Percentiles rank a stretch among this genome's conserved stretches.
Evolutionary conservation across 2,329 filamentous ascomycete species (phyloP).

Genomic region (Monosporascus sp.): DNA sequence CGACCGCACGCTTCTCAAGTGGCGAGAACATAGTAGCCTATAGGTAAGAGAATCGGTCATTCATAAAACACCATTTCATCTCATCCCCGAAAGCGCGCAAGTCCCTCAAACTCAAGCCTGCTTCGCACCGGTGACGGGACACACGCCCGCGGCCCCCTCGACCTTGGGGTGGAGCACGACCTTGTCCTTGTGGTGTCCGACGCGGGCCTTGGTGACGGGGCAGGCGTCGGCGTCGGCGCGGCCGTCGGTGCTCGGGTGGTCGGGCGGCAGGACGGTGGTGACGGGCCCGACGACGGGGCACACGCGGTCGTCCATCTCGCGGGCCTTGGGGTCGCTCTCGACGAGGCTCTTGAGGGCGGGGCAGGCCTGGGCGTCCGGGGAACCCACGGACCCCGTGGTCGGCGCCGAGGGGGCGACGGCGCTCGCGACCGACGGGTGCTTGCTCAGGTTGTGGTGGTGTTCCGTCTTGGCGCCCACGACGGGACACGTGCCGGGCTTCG

Average conservation of each 20-base stretch:
- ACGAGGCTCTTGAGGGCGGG: slow-evolving; percentile 30
- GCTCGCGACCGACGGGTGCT: slow-evolving; percentile 31
- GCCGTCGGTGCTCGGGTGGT: slow-evolving; percentile 31
- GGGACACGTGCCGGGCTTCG: slow-evolving; percentile 35
- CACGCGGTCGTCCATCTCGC: slow-evolving; percentile 36
- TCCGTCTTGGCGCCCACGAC: slow-evolving; percentile 37
- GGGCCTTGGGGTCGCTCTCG: slow-evolving; percentile 29
- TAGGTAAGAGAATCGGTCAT: too few relatives aligned
- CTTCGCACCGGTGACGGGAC: slow-evolving; percentile 32
- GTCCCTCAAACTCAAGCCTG: slow-evolving; percentile 1
- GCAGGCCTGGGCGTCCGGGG: slow-evolving; percentile 32
- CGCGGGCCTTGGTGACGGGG: slow-evolving; percentile 36
- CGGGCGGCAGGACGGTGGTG: slow-evolving; percentile 35
- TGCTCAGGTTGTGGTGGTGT: slow-evolving; percentile 33
- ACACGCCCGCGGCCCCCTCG: slow-evolving; percentile 26
- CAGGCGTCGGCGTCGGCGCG: slow-evolving; percentile 27
- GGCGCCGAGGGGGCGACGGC: slow-evolving; percentile 18
- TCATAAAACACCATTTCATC: too few relatives aligned
- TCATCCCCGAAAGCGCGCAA: too few relatives aligned
- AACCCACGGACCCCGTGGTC: slow-evolving; percentile 14
- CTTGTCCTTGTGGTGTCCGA: slow-evolving; percentile 37
- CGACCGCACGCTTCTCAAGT: too few relatives aligned
- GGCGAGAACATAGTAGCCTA: too few relatives aligned
- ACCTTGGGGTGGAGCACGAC: slow-evolving; percentile 31
- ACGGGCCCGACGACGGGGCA: slow-evolving; percentile 38